Base-by-base conservation (phyloP, 441 rosid genomes). In the Gossypium laxum region DNA sequence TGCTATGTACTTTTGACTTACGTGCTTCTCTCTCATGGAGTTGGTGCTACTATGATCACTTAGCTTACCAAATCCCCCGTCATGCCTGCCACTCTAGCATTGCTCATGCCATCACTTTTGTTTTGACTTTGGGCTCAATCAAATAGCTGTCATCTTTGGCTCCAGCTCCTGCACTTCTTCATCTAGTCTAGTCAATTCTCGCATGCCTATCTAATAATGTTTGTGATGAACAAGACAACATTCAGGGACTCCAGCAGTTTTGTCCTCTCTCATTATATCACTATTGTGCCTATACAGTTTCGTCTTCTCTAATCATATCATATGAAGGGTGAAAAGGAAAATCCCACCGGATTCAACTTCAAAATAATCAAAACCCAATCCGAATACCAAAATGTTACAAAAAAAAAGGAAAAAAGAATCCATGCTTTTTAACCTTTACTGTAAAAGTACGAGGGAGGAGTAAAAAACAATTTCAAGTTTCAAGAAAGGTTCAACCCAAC, bases 21-120 rank as follows among this genome's bases (percentile, higher is more conserved):
- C 0, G 72, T 47, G 45, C 59, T n/a, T 34, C 52, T 38, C 54
- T 47, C 41, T 47, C 41, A n/a, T 2, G 71, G 73, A 77, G 76
- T 77, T 58, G 83, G 73, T 62, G 67, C 28, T 45, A 26, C 41
- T 52, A 54, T 76, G 28, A 54, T 55, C 32, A 41, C 41, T 41
- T 14, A 2, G 34, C 17, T 58, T 24, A 57, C 50, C 43, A 48
- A 66, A 48, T 14, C 64, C 51, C 38, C 60, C 41, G 2, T 66
- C 74, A 71, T 38, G 67, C 65, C 65, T 48, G 63, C 73, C 73
- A 4, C 6, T 50, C 30, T 6, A 26, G 32, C 1, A 57, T 24
- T 24, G 62, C 38, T 57, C 62, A 24, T 30, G 21, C 4, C 43
- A 32, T 41, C 56, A 4, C 38, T 70, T 61, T 17, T 55, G 26